Conservation (phyloP, 164 flowering plant genomes). For the Vitis rupestris region DNA sequence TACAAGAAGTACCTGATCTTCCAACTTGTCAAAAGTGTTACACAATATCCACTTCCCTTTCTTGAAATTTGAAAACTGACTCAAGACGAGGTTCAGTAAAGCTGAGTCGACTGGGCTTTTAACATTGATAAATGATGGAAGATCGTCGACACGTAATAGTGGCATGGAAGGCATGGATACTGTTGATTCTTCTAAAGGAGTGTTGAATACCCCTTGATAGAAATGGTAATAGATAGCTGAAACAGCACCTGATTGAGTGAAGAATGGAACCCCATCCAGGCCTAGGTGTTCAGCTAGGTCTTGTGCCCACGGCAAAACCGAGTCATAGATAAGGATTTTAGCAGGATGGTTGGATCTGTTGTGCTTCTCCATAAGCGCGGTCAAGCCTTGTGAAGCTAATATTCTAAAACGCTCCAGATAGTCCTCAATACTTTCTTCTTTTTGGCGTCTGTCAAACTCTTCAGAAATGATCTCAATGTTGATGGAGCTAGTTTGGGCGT, state of each 20-base stretch:
- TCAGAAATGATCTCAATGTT: conserved; percentile 18
- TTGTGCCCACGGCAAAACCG: conserved; percentile 23
- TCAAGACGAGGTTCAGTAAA: too few relatives aligned
- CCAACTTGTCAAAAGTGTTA: conserved; percentile 44
- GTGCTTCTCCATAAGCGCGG: too few relatives aligned
- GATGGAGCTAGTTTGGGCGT: neutral
- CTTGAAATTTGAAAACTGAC: conserved; percentile 35
- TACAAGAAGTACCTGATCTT: conserved; percentile 29
- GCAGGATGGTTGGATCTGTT: conserved; percentile 4
- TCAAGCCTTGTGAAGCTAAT: too few relatives aligned
- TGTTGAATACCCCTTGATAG: too few relatives aligned
- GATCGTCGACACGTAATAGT: conserved; percentile 20
- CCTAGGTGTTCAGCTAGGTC: too few relatives aligned
- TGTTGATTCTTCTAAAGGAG: conserved; percentile 4
- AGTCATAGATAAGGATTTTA: conserved; percentile 41
- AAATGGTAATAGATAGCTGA: too few relatives aligned
- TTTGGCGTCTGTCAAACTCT: conserved; percentile 12
- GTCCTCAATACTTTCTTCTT: neutral
- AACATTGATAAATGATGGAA: conserved; percentile 37
- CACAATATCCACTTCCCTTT: conserved; percentile 33
- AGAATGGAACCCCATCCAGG: conserved; percentile 31
- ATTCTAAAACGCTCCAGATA: too few relatives aligned
- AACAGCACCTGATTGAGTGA: conserved; percentile 29
- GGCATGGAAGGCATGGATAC: conserved; percentile 31
- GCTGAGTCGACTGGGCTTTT: too few relatives aligned